Evolutionary conservation across 495 filamentous ascomycete species (phyloP).

Genomic region (Clavariopsis aquatica): DNA sequence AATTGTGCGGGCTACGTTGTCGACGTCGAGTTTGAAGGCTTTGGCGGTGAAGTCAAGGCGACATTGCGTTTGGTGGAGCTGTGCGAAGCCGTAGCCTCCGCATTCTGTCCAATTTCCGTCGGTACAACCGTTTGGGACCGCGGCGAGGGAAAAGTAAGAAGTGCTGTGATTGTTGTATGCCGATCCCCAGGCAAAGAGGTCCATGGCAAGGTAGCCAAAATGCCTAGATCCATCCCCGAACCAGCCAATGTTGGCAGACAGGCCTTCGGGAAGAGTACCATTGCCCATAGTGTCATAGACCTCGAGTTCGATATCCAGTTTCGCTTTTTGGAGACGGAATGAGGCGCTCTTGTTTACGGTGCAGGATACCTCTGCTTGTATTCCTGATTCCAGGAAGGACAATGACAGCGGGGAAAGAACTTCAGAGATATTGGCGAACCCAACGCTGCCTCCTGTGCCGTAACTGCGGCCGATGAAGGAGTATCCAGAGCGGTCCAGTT

Average conservation of each 20-base stretch:
- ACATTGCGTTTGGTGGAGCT: not conserved
- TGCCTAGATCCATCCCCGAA: not conserved
- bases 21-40: not conserved
- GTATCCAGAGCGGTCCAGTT: conserved; percentile 5
- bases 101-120: not conserved
- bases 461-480: conserved; percentile 13
- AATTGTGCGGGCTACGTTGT: conserved; percentile 2
- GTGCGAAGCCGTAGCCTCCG: not conserved
- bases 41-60: not conserved
- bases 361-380: not conserved
- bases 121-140: not conserved
- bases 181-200: not conserved
- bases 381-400: not conserved
- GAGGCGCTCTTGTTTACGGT: not conserved
- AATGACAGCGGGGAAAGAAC: not conserved
- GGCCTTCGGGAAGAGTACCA: not conserved
- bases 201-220: not conserved
- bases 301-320: not conserved
- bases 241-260: not conserved
- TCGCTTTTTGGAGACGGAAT: not conserved
- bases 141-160: not conserved
- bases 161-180: conserved; percentile 1
- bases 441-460: not conserved
- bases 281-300: not conserved
- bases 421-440: not conserved